These are phyloP conservation scores for Darksidea phi DNA, from an alignment of 495 filamentous ascomycete genomes.

Conservation along the genomic window DNA sequence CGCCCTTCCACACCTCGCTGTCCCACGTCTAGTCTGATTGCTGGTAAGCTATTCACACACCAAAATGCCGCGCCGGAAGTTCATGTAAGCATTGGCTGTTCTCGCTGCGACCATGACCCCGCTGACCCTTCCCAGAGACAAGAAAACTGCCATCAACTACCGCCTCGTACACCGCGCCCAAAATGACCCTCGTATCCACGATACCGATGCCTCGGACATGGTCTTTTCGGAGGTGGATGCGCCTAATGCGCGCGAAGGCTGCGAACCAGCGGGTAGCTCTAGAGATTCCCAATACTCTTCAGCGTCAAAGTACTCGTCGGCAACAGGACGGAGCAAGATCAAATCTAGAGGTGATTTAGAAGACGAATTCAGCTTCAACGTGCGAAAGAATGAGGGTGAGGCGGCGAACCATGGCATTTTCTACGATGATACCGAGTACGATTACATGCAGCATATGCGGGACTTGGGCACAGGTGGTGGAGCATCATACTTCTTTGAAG, in stretches of 20 bases:
- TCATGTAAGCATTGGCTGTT: conserved; percentile 64
- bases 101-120: conserved; percentile 11
- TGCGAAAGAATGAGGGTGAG: conserved; percentile 91
- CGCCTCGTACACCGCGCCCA: conserved; percentile 92
- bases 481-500: conserved; percentile 76
- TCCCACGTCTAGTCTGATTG: not conserved
- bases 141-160: conserved; percentile 89
- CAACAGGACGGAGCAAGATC: conserved; percentile 50
- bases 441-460: conserved; percentile 99
- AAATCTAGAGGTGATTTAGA: conserved; percentile 71
- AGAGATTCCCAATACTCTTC: conserved; percentile 32
- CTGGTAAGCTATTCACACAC: not conserved
- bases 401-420: conserved; percentile 92
- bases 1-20: conserved; percentile 19
- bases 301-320: conserved; percentile 6
- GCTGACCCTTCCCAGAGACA: conserved; percentile 62
- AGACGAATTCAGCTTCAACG: conserved; percentile 65
- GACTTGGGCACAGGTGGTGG: conserved; percentile 63
- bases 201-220: conserved; percentile 75
- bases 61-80: conserved; percentile 77
- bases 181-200: conserved; percentile 93
- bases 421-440: conserved; percentile 85
- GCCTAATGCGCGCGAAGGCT: conserved; percentile 39
- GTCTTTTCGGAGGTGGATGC: conserved; percentile 58
- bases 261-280: conserved; percentile 39